These are phyloP conservation scores for Debaryomyces hansenii DNA, from an alignment of 805 yeast genomes.

Conservation along the genomic window DNA sequence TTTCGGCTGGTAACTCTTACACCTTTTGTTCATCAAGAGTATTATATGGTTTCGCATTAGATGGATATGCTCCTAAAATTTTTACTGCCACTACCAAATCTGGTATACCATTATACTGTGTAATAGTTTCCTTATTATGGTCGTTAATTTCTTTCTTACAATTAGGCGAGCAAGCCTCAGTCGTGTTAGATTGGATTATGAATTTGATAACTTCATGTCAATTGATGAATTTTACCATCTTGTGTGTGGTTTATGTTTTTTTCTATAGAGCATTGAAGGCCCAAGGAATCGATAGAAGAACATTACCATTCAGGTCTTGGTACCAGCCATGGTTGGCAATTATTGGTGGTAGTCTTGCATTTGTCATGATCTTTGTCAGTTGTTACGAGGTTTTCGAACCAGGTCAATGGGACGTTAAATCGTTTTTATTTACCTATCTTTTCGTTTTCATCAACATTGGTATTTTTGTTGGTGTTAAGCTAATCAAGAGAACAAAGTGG, in stretches of 20 bases:
- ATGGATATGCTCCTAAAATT: slow-evolving; percentile 47
- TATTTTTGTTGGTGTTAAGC: slow-evolving; percentile 34
- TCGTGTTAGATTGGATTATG: slow-evolving; percentile 35
- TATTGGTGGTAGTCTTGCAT: slow-evolving; percentile 26
- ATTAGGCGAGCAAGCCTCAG: slow-evolving; percentile 32
- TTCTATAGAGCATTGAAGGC: slow-evolving; percentile 61
- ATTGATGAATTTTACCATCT: slow-evolving; percentile 26
- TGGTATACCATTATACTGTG: slow-evolving; percentile 50
- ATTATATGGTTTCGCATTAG: slow-evolving; percentile 46
- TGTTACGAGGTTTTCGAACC: slow-evolving; percentile 43
- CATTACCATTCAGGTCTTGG: slow-evolving; percentile 18
- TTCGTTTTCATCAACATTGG: slow-evolving; percentile 42
- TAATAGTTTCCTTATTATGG: slow-evolving; percentile 46
- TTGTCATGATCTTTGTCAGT: slow-evolving; percentile 32
- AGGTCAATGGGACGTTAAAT: slow-evolving; percentile 34
- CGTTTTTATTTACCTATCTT: slow-evolving; percentile 45
- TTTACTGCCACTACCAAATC: slow-evolving; percentile 44
- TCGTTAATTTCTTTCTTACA: slow-evolving; percentile 68
- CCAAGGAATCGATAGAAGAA: slow-evolving; percentile 7
- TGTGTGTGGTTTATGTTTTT: slow-evolving; percentile 54
- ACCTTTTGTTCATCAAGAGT: slow-evolving; percentile 49
- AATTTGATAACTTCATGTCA: slow-evolving; percentile 33
- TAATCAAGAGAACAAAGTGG: slow-evolving; percentile 38
- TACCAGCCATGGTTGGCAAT: slow-evolving; percentile 37
- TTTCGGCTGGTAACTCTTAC: slow-evolving; percentile 51